Evolutionary conservation across 73 alveolate species (phyloP), one percentile per base, ranked within the genome.

Genomic region (Blepharisma japonicum): DNA sequence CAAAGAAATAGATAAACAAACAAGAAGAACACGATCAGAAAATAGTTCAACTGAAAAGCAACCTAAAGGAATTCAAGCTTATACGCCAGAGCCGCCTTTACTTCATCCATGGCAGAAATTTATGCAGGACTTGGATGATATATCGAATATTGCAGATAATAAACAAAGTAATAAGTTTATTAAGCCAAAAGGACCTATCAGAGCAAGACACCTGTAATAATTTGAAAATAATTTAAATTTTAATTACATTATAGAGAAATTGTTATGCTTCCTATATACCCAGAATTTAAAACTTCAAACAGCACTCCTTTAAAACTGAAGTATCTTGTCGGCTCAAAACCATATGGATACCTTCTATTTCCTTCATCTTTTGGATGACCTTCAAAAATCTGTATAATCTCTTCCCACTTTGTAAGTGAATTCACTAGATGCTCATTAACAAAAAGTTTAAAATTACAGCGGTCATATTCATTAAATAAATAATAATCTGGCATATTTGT

Each of bases 371-470:
- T 39, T 18, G 46, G 49, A n/a, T 14, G 39, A 2, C 23, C 49
- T 18, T 61, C 49, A 61, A 61, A 25, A n/a, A 20, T 18, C 47
- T 61, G 6, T 39, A 14, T 14, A 20, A 61, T 14, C 5, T 61
- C 50, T 1, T 61, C 74, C 14, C 14, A 61, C 50, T 25, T 61
- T 8, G 38, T 61, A 8, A 61, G 23, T 2, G 74, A 48, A 39
- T n/a, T 61, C 49, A 61, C 74, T 61, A 9, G 18, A 61, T 9
- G 47, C 23, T 25, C 47, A 25, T 61, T 39, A 27, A 42, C 11
- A 70, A n/a, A 38, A 21, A 70, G 77, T 9, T 9, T 9, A 48
- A 70, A 70, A 48, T 45, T 9, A 71, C 80, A 70, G 11, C 80
- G 71, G 71, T 38, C 71, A 21, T 70, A 70, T n/a, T 70, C 71